Evolutionary conservation across 116 monocot species (phyloP).

Genomic region (Trichopus zeylanicus): DNA sequence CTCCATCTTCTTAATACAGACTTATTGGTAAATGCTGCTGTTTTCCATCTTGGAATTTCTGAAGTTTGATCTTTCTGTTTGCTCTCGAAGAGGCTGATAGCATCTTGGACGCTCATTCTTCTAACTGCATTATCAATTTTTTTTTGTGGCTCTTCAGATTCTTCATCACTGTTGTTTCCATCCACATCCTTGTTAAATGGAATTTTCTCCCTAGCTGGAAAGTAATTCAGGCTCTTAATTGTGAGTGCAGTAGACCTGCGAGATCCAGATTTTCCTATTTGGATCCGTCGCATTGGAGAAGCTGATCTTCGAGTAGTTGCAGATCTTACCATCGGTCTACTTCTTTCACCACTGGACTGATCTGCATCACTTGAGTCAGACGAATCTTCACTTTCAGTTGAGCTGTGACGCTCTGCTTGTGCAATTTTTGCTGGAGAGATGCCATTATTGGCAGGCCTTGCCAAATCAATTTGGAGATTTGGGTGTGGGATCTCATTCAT

Average conservation of each 20-base stretch:
- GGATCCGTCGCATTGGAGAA: conserved; percentile 92
- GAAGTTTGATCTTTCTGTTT: conserved; percentile 71
- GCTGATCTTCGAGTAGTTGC: conserved; percentile 89
- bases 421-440: conserved; percentile 79
- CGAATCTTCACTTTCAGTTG: conserved; percentile 65
- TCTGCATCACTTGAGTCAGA: conserved; percentile 59
- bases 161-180: conserved; percentile 40
- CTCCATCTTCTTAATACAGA: conserved; percentile 97
- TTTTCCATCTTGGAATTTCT: conserved; percentile 36
- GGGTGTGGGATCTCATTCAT: neutral
- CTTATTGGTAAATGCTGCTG: conserved; percentile 47
- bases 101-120: conserved; percentile 96
- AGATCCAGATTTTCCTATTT: conserved; percentile 87
- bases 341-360: conserved; percentile 52
- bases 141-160: conserved; percentile 36
- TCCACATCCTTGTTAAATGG: conserved; percentile 31
- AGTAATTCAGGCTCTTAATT: conserved; percentile 79
- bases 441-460: conserved; percentile 10
- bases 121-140: conserved; percentile 60
- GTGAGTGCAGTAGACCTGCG: conserved; percentile 68
- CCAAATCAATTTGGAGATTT: conserved; percentile 2
- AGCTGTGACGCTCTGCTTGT: conserved; percentile 69
- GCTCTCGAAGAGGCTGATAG: conserved; percentile 90
- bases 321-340: conserved; percentile 74
- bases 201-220: conserved; percentile 66